These are phyloP conservation scores for Leccinum subtestaceum DNA, from an alignment of 768 basidiomycete genomes.

Conservation along the genomic window DNA sequence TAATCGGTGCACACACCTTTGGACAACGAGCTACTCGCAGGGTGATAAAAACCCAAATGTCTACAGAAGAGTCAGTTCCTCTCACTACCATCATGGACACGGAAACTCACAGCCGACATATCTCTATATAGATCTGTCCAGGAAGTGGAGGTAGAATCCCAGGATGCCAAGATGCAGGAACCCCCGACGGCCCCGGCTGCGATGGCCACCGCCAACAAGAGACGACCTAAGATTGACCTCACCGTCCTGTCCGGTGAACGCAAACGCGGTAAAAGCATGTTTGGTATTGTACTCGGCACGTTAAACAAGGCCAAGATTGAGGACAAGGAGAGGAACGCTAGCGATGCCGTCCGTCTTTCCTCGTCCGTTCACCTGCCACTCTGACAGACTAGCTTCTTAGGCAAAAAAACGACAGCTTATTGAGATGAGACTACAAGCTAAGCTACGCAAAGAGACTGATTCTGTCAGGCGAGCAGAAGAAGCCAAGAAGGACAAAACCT, in stretches of 20 bases:
- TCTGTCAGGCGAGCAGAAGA: constrained; percentile 83
- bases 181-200: constrained; percentile 46
- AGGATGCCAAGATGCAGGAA: constrained; percentile 37
- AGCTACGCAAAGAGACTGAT: constrained; percentile 82
- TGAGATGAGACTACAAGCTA: constrained; percentile 82
- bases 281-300: constrained; percentile 79
- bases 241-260: constrained; percentile 54
- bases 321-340: constrained; percentile 80
- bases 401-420: constrained; percentile 82
- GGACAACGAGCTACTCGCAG: not conserved
- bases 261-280: constrained; percentile 86
- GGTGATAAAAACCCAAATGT: constrained; percentile 40
- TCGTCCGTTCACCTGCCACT: not conserved
- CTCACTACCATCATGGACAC: constrained; percentile 3
- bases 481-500: constrained; percentile 77
- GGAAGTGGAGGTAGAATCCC: constrained; percentile 33
- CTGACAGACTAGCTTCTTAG: constrained; percentile 36
- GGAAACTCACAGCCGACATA: not conserved
- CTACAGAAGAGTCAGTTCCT: constrained; percentile 48
- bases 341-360: constrained; percentile 62
- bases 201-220: constrained; percentile 47
- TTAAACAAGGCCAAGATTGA: constrained; percentile 86
- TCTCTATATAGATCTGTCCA: constrained; percentile 22
- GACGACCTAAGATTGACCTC: constrained; percentile 74
- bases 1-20: constrained; percentile 10